phyloP scores from a whole-genome alignment of 305 asterid species.

The Fraxinus ornus region DNA sequence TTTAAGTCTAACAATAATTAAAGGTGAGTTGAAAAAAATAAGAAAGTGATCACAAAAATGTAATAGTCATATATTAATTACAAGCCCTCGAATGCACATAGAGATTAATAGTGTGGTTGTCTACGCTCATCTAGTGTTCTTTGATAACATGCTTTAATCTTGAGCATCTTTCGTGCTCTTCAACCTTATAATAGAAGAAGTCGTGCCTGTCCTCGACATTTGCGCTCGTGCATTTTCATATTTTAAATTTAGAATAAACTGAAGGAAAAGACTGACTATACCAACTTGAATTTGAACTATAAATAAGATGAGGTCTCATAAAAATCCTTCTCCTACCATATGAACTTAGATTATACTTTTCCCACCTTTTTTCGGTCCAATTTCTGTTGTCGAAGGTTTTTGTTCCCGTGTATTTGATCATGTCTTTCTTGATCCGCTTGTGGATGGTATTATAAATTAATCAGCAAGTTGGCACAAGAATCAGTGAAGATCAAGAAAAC shows the following conservation, averaged over 20 bases:
- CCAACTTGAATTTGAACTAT: not conserved
- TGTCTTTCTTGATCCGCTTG: not conserved
- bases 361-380: not conserved
- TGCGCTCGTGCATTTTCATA: not conserved
- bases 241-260: no score
- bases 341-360: not conserved
- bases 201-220: not conserved
- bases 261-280: not conserved
- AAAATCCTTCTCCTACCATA: not conserved
- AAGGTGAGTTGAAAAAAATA: not conserved
- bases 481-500: not conserved
- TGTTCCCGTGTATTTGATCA: not conserved
- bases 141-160: not conserved
- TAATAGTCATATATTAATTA: not conserved
- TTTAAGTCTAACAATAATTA: slow-evolving; percentile 1
- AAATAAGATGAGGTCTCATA: not conserved
- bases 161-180: not conserved
- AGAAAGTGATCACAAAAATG: not conserved
- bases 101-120: not conserved
- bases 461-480: not conserved
- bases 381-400: not conserved
- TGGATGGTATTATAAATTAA: not conserved
- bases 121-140: not conserved
- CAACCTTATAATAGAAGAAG: not conserved
- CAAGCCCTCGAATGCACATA: not conserved